These are phyloP conservation scores for Didymella keratinophila DNA, from an alignment of 2,329 filamentous ascomycete genomes.

Conservation along the genomic window DNA sequence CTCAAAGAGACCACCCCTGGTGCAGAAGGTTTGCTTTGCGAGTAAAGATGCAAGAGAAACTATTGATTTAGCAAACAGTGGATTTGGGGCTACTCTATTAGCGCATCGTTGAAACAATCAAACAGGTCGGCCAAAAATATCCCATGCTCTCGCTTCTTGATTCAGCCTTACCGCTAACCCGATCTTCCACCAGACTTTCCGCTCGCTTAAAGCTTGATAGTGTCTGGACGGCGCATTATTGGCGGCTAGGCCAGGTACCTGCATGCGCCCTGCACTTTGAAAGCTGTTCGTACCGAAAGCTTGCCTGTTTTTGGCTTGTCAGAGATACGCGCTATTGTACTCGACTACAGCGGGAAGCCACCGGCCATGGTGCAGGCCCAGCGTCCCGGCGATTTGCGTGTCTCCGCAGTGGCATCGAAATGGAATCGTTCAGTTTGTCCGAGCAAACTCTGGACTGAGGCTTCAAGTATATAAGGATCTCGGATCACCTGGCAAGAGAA, in stretches of 20 bases:
- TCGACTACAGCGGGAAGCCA: constrained; percentile 19
- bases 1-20: neutral
- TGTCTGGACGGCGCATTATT: constrained; percentile 8
- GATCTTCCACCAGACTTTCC: neutral
- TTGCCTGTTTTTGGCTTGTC: constrained; percentile 9
- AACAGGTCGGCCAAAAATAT: constrained; percentile 23
- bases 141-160: constrained; percentile 22
- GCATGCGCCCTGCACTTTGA: constrained; percentile 14
- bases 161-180: constrained; percentile 16
- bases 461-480: constrained; percentile 18
- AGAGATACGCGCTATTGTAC: constrained; percentile 16
- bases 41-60: constrained; percentile 9
- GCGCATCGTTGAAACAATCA: constrained; percentile 16
- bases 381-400: constrained; percentile 2
- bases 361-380: constrained; percentile 11
- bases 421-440: constrained; percentile 11
- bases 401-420: constrained; percentile 8
- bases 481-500: constrained; percentile 1
- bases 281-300: constrained; percentile 6
- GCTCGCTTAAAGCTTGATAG: constrained; percentile 9
- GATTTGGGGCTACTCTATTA: constrained; percentile 14
- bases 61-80: constrained; percentile 28
- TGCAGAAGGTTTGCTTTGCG: constrained; percentile 9
- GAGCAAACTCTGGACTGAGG: constrained; percentile 1
- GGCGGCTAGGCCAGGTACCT: constrained; percentile 16